Conservation (phyloP, 768 basidiomycete genomes). For the Suillus americanus region DNA sequence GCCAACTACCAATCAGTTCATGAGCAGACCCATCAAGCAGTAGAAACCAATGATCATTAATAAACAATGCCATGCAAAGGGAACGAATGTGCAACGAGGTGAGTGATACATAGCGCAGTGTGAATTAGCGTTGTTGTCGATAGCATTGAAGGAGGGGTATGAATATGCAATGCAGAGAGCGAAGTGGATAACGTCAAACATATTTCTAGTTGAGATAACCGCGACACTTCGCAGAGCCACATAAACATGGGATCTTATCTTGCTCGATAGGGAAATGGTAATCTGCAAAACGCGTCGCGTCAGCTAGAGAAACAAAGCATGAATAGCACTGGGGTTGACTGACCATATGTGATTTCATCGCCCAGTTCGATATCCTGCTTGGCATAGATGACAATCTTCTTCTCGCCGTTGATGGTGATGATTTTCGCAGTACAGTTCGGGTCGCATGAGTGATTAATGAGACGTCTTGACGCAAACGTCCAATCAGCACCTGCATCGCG, state of each 20-base stretch:
- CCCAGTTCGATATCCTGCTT: conserved; percentile 95
- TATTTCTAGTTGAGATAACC: conserved; percentile 88
- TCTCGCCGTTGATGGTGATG: conserved; percentile 87
- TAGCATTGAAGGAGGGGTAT: conserved; percentile 10
- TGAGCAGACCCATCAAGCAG: neutral
- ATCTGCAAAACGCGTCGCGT: conserved; percentile 47
- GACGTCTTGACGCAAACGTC: conserved; percentile 53
- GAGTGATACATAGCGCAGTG: conserved; percentile 32
- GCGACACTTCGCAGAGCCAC: conserved; percentile 87
- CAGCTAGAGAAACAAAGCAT: neutral
- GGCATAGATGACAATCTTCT: conserved; percentile 99
- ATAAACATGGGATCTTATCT: conserved; percentile 93
- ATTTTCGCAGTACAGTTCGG: conserved; percentile 92
- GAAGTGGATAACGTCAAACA: conserved; percentile 6
- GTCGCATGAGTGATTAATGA: conserved; percentile 99
- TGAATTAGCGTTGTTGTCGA: conserved; percentile 15
- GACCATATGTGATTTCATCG: conserved; percentile 97
- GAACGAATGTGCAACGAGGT: conserved; percentile 25
- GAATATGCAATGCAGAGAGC: conserved; percentile 12
- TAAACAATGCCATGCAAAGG: conserved; percentile 10
- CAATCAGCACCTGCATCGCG: conserved; percentile 9
- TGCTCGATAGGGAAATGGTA: conserved; percentile 99
- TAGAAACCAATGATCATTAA: conserved; percentile 7
- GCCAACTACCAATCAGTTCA: neutral
- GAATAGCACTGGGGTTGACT: conserved; percentile 27